Conservation (phyloP, 495 filamentous ascomycete genomes). For the Talaromyces trachyspermus region DNA sequence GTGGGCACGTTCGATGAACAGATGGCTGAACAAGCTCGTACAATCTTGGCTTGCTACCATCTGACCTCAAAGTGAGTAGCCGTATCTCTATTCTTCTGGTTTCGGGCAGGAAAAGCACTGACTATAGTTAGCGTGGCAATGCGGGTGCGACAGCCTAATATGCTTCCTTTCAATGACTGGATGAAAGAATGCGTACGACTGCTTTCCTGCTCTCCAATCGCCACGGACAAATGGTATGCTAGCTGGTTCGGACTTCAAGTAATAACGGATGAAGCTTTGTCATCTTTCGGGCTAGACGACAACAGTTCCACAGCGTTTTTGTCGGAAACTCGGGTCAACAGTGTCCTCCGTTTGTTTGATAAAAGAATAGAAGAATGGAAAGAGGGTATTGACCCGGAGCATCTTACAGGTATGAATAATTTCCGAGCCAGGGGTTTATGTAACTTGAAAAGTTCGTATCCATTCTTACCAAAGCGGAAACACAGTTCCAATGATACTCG, state of each 20-base stretch:
- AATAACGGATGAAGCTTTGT: constrained; percentile 41
- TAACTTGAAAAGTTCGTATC: no score
- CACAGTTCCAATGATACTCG: constrained; percentile 34
- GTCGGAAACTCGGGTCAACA: constrained; percentile 38
- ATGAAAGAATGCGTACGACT: constrained; percentile 38
- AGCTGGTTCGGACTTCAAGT: constrained; percentile 39
- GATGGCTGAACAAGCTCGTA: constrained; percentile 35
- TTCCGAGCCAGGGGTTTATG: no score
- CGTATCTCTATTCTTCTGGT: not conserved
- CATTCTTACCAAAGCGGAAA: constrained; percentile 1
- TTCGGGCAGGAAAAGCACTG: not conserved
- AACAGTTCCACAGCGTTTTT: constrained; percentile 32
- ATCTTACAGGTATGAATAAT: constrained; percentile 35
- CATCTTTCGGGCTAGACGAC: constrained; percentile 45
- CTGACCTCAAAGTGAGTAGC: constrained; percentile 37
- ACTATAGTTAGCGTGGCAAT: constrained; percentile 34
- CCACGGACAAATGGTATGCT: constrained; percentile 34
- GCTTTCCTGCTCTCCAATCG: constrained; percentile 29
- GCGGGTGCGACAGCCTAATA: constrained; percentile 42
- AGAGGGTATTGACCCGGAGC: constrained; percentile 27
- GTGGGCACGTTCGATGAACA: constrained; percentile 21
- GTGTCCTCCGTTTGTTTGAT: constrained; percentile 42
- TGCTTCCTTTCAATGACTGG: constrained; percentile 44
- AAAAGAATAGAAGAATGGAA: constrained; percentile 39
- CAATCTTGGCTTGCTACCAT: constrained; percentile 41